Conservation (phyloP, 2,329 filamentous ascomycete species). For the Trichoderma sp. region DNA sequence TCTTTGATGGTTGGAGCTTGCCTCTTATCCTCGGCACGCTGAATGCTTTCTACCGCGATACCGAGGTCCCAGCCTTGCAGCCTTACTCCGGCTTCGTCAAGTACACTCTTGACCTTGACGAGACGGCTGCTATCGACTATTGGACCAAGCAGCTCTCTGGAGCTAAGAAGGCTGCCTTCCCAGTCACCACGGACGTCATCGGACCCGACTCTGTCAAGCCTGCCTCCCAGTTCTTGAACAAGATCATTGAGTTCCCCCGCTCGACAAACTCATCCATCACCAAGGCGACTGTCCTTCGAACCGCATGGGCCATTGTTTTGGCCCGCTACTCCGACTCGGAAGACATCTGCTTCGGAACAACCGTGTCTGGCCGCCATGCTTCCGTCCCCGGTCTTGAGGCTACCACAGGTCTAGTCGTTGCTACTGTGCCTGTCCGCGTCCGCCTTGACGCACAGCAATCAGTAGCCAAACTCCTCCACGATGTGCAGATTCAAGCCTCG, state of each 20-base stretch:
- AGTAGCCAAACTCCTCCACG: slow-evolving; percentile 7
- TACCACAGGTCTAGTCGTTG: slow-evolving; percentile 29
- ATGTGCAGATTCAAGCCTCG: slow-evolving; percentile 29
- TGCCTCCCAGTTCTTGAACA: neutral
- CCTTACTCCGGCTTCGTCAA: slow-evolving; percentile 35
- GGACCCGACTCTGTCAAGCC: neutral
- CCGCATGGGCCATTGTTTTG: slow-evolving; percentile 33
- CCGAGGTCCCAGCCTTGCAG: slow-evolving; percentile 33
- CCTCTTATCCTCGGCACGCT: slow-evolving; percentile 12
- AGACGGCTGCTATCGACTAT: slow-evolving; percentile 11
- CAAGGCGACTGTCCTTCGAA: slow-evolving; percentile 29
- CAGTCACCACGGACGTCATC: neutral
- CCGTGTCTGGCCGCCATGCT: slow-evolving; percentile 31
- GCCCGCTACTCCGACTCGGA: slow-evolving; percentile 23
- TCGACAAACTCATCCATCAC: slow-evolving; percentile 12
- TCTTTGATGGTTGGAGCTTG: slow-evolving; percentile 22
- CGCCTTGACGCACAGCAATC: slow-evolving; percentile 6
- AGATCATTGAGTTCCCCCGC: no score
- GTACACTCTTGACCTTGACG: slow-evolving; percentile 10
- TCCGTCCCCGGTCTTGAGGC: slow-evolving; percentile 25
- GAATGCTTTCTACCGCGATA: neutral
- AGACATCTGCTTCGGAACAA: slow-evolving; percentile 33
- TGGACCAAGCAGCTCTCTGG: slow-evolving; percentile 28
- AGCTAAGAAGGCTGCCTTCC: slow-evolving; percentile 26
- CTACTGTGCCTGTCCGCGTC: slow-evolving; percentile 30